These are phyloP conservation scores for Hypocreales sp. DNA, from an alignment of 2,329 filamentous ascomycete species.

Conservation along the genomic window DNA sequence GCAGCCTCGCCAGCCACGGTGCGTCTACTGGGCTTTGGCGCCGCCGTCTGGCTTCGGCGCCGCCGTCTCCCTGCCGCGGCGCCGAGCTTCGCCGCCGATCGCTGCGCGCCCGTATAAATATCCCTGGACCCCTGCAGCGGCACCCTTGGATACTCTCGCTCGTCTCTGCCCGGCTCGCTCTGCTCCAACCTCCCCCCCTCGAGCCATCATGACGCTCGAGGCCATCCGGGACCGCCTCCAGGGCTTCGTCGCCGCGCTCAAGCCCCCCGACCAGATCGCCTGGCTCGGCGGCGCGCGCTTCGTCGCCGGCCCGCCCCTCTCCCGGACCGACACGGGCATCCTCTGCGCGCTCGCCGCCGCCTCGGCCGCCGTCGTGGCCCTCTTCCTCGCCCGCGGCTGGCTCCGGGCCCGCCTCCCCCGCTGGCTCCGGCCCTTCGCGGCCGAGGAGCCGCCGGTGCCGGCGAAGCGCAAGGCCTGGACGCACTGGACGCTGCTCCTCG, in stretches of 20 bases:
- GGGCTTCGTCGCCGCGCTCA: neutral
- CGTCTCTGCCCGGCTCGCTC: too few species aligned
- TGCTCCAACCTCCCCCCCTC: too few species aligned
- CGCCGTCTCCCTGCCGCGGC: too few species aligned
- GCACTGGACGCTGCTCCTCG: constrained; percentile 21
- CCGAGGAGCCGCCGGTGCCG: constrained; percentile 14
- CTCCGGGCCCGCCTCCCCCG: constrained; percentile 16
- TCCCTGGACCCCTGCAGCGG: too few species aligned
- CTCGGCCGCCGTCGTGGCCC: constrained; percentile 13
- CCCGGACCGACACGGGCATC: constrained; percentile 5
- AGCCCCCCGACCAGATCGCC: neutral
- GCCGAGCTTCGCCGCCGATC: too few species aligned
- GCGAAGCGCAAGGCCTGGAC: constrained; percentile 18
- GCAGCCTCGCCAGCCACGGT: too few species aligned
- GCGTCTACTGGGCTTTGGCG: too few species aligned
- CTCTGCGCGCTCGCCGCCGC: constrained; percentile 8
- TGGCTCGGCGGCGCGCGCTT: neutral
- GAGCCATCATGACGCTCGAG: neutral
- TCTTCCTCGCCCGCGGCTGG: constrained; percentile 12
- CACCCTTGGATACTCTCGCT: too few species aligned
- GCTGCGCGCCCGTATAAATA: too few species aligned
- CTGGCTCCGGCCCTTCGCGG: constrained; percentile 28
- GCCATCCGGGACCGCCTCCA: neutral
- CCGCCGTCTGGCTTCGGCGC: too few species aligned
- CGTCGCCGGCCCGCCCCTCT: neutral